Evolutionary conservation across 345 rosid genomes (phyloP), one percentile per base, ranked within the genome.

Genomic region (Gossypium mustelinum): DNA sequence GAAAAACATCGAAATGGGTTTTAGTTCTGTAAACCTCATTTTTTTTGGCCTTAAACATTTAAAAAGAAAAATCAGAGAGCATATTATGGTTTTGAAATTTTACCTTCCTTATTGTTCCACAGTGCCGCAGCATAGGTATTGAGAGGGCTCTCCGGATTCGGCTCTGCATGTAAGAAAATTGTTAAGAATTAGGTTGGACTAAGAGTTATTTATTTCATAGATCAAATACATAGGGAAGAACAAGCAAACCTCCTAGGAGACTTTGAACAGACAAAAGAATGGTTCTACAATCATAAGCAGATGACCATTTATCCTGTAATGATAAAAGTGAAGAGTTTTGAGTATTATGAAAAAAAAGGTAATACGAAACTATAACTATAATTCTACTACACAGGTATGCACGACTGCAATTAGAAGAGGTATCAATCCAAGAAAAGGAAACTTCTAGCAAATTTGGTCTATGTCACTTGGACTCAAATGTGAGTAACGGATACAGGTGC

Each of bases 301-400:
- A 89, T 58, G 93, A 89, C 93, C 93, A 89, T 77, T 89, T 86
- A 67, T 89, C 93, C 93, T 89, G 79, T 59, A 60, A 70, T 57
- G 69, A 62, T 27, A 77, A 3, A 48, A 41, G 2, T 9, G 47
- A 22, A 79, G 7, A 55, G 75, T 29, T 44, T 55, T 67, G 56
- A 70, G 64, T 24, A 57, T 34, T 52, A 29, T 24, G 27, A 41
- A 74, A 67, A 11, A 20, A 58, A 45, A 45, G 11, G 50, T 45
- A 45, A 34, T 34, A 34, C 7, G 41, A 1, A 6, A 34, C 41
- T 34, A 34, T 5, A 34, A 34, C 41, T 34, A 34, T 34, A 34
- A 34, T 34, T 34, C 17, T 54, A 56, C 3, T 1, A 25, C 22
- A 43, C 14, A 58, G 22, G 11, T 2, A 54, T n/a, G 17, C 34